Base-by-base conservation (phyloP, 208 protist species). In the Kentomonas sorsogonicus region DNA sequence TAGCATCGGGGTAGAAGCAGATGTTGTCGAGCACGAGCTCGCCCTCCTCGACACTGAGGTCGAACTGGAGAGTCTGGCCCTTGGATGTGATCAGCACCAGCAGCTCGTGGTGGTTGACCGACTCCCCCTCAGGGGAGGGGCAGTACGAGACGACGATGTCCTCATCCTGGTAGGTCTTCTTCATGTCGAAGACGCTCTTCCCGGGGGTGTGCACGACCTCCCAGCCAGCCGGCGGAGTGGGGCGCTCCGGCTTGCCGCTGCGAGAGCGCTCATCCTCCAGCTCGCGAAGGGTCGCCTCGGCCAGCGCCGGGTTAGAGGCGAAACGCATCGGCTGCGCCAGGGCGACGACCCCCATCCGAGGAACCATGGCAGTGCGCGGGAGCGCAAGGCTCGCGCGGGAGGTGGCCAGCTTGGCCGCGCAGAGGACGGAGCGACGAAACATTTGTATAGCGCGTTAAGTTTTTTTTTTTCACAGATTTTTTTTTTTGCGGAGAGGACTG, bases 1-100 rank as follows among this genome's bases (percentile, higher is more conserved):
- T 65, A 31, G 63, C 54, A 36, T 89, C 74, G 10, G 79, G 34
- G 59, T 76, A 80, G 62, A 84, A 88, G 50, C 60, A 56, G 39
- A 95, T 79, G 55, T 74, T 77, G 56, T 92, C 79, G 36, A 95
- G 47, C 44, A 95, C 73, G 30, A 95, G 60, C 72, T 91, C 89
- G n/a, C 77, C 78, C 46, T 89, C 78, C 60, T 93, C 82, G 39
- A 86, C 72, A 41, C 62, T 83, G 41, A 95, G 59, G 50, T 83
- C 70, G 16, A 81, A 67, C 70, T 79, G 63, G 56, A 95, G 57
- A 23, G 82, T 77, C 55, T 83, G 69, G 20, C 59, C 60, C 15
- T 83, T 76, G 45, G 61, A 56, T 10, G 69, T 85, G 7, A 95
- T 50, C 40, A 74, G 74, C n/a, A 89, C 75, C 20, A 66, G 67